Conservation (phyloP, 768 basidiomycete genomes). For the Coprinopsis strossmayeri region DNA sequence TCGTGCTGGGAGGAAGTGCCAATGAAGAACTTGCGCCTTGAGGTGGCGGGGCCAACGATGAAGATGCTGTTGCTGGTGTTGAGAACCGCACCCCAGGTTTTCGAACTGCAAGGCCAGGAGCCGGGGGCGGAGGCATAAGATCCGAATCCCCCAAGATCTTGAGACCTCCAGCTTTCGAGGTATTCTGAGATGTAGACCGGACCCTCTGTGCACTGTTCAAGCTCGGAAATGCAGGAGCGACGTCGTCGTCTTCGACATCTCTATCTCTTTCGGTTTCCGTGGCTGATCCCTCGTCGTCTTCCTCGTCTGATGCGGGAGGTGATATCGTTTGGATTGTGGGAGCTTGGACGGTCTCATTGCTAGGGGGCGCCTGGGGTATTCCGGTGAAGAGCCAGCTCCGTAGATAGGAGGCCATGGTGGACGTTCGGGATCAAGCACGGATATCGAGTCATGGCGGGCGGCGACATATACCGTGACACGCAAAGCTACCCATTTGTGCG, state of each 20-base stretch:
- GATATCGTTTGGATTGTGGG: slow-evolving; percentile 32
- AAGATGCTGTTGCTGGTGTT: slow-evolving; percentile 18
- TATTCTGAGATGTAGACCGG: slow-evolving; percentile 16
- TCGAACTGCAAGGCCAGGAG: slow-evolving; percentile 36
- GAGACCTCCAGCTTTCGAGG: slow-evolving; percentile 12
- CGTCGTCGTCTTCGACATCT: slow-evolving; percentile 42
- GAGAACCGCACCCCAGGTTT: slow-evolving; percentile 25
- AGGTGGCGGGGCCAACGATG: not conserved
- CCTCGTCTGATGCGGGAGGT: slow-evolving; percentile 37
- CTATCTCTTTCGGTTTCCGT: slow-evolving; percentile 23
- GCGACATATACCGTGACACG: not conserved
- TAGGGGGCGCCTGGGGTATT: slow-evolving; percentile 19
- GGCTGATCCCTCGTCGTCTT: slow-evolving; percentile 30
- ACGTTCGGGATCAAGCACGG: slow-evolving; percentile 7
- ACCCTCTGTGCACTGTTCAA: slow-evolving; percentile 67
- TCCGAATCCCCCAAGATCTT: slow-evolving; percentile 38
- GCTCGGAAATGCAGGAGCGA: slow-evolving; percentile 70
- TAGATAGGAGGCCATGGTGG: slow-evolving; percentile 44
- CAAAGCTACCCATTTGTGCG: not conserved
- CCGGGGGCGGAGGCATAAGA: slow-evolving; percentile 51
- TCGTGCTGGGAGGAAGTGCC: slow-evolving; percentile 56
- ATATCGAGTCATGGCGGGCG: slow-evolving; percentile 9
- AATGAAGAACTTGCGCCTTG: slow-evolving; percentile 32
- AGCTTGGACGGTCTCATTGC: slow-evolving; percentile 15
- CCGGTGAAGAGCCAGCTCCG: slow-evolving; percentile 48